Conservation (phyloP, 257 asterid species). For the Solanum etuberosum region DNA sequence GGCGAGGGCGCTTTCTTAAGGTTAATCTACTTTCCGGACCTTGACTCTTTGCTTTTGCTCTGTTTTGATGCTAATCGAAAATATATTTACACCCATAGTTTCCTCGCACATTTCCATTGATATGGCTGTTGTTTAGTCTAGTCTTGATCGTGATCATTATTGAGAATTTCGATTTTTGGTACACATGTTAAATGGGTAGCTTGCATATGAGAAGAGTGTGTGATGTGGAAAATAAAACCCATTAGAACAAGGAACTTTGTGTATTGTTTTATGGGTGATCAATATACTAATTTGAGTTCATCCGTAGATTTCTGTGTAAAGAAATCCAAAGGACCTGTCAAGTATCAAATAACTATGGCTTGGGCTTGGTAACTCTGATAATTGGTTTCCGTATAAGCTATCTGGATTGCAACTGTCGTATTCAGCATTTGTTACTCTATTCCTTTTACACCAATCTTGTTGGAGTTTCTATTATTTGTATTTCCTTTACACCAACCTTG, state of each 20-base stretch:
- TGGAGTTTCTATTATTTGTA: neutral
- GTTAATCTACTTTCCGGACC: constrained; percentile 24
- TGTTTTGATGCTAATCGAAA: neutral
- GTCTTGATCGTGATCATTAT: neutral
- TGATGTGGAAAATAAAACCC: neutral
- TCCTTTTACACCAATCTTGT: neutral
- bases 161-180: neutral
- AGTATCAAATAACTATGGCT: neutral
- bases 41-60: neutral
- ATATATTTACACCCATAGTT: neutral
- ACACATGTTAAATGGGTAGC: neutral
- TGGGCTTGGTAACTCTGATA: neutral
- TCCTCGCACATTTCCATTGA: neutral
- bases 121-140: neutral
- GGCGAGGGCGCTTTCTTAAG: constrained; percentile 97
- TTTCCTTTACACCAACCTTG: neutral
- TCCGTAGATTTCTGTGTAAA: neutral
- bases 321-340: neutral
- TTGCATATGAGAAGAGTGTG: neutral
- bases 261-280: neutral
- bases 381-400: neutral
- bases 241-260: neutral
- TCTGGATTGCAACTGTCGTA: neutral
- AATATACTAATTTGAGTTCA: neutral
- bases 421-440: neutral